phyloP scores from a whole-genome alignment of 495 filamentous ascomycete species.

The Pyronema domesticum region DNA sequence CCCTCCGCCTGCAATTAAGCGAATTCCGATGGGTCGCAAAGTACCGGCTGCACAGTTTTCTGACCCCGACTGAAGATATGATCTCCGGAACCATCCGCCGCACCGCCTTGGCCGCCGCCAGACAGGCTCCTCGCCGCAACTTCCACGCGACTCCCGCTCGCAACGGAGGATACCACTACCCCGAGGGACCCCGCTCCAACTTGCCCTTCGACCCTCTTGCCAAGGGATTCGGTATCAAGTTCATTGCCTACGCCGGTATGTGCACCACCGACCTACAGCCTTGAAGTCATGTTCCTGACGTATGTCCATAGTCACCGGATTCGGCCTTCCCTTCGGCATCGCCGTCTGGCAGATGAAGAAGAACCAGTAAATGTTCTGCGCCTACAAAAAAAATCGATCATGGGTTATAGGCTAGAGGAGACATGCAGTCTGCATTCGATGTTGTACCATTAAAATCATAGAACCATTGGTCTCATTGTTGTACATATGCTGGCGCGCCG shows the following conservation, averaged over 20 bases:
- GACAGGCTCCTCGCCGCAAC: constrained; percentile 55
- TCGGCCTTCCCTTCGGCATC: constrained; percentile 65
- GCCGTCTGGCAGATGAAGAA: constrained; percentile 32
- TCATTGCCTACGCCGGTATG: constrained; percentile 64
- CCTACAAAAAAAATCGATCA: background rate
- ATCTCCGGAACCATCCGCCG: constrained; percentile 63
- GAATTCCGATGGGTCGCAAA: background rate
- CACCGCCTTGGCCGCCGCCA: constrained; percentile 34
- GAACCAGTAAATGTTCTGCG: constrained; percentile 10
- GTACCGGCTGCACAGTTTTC: background rate
- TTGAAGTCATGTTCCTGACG: background rate
- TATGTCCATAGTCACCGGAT: constrained; percentile 42
- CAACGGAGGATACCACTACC: constrained; percentile 87
- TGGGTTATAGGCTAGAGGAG: background rate
- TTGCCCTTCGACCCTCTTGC: constrained; percentile 91
- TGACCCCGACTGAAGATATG: constrained; percentile 33
- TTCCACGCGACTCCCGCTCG: constrained; percentile 82
- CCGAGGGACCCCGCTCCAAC: constrained; percentile 86
- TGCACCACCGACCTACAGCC: constrained; percentile 6
- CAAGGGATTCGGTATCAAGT: constrained; percentile 62
- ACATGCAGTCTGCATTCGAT: background rate
- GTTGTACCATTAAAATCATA: background rate
- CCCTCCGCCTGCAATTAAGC: background rate
- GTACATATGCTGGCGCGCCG: too few species aligned
- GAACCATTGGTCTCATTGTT: background rate